A percentile compares a stretch with the other conserved stretches of the same genome.
These are phyloP conservation scores for Strigomonas culicis DNA, from an alignment of 208 protist species.

Conservation along the genomic window DNA sequence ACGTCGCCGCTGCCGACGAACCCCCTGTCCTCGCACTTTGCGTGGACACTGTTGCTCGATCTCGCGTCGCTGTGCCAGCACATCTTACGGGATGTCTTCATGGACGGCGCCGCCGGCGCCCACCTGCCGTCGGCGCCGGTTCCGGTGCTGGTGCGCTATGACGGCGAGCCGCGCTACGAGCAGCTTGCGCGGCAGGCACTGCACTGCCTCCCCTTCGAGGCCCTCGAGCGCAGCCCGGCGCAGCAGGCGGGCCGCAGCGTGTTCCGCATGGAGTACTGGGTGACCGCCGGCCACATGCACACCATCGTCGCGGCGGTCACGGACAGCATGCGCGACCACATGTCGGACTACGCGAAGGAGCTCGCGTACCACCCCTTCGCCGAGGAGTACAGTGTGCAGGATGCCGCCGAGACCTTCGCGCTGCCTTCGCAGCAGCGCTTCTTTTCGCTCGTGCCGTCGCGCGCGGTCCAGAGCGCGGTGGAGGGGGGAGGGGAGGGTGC, in stretches of 20 bases:
- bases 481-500: background rate
- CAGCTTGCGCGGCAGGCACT: slow-evolving; percentile 60
- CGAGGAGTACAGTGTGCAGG: background rate
- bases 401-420: background rate
- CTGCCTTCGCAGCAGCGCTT: background rate
- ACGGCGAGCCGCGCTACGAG: slow-evolving; percentile 42
- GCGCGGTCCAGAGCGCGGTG: background rate
- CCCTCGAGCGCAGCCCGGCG: slow-evolving; percentile 12
- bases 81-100: slow-evolving; percentile 35
- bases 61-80: slow-evolving; percentile 52
- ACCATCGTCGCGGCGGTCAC: slow-evolving; percentile 51
- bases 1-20: slow-evolving; percentile 13
- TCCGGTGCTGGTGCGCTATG: slow-evolving; percentile 60
- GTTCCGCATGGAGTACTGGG: slow-evolving; percentile 32
- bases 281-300: slow-evolving; percentile 51
- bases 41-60: slow-evolving; percentile 68
- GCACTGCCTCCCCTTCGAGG: slow-evolving; percentile 88
- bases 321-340: slow-evolving; percentile 51
- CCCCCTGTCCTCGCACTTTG: slow-evolving; percentile 43
- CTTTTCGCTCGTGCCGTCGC: background rate
- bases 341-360: slow-evolving; percentile 18
- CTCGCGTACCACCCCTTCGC: slow-evolving; percentile 7
- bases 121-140: too few species aligned
- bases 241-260: background rate
- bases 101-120: slow-evolving; percentile 4